Evolutionary conservation across 108 stramenopile species (phyloP), one percentile per base, ranked within the genome.

Genomic region (Ochromonas danica): DNA sequence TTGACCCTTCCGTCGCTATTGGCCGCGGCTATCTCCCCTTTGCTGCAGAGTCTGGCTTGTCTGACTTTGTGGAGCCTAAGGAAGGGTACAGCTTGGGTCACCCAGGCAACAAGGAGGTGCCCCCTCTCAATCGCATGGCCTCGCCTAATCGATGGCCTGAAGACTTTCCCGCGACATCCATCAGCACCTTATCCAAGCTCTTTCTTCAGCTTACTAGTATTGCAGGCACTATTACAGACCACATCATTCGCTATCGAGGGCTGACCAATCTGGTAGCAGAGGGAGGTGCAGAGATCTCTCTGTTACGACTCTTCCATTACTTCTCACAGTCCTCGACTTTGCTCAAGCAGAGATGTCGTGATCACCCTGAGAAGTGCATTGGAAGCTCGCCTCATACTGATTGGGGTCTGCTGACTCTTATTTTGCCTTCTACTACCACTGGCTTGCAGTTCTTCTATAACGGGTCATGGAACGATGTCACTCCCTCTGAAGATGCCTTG

Each of bases 351-450:
- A 22, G 63, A 67, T 31, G 31, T 67, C 17, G 31, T 67, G 31
- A 67, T 57, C 51, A 67, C 31, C 17, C 63, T 67, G 31, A 33
- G 30, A 67, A 67, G 31, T 31, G 17, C 17, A 31, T 67, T 22
- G 63, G 63, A 67, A 67, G 63, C 31, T 67, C 63, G 31, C 63
- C 63, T 31, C 63, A 67, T 67, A 67, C 63, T 67, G 63, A 67
- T 67, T 67, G 63, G 63, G 63, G 63, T 67, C 31, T 67, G 31
- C 17, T 67, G 17, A 67, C 63, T 31, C 31, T 67, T 22, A 67
- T 67, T 67, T 67, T 33, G 31, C 30, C 63, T 67, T 22, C 17
- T 67, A 67, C 17, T 67, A 67, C 31, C 31, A 67, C 63, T 31
- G 63, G 63, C 31, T 67, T 67, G 31, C 63, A 67, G 31, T 67